These are phyloP conservation scores for Leccinum imitatum DNA, from an alignment of 768 basidiomycete genomes.

Conservation along the genomic window DNA sequence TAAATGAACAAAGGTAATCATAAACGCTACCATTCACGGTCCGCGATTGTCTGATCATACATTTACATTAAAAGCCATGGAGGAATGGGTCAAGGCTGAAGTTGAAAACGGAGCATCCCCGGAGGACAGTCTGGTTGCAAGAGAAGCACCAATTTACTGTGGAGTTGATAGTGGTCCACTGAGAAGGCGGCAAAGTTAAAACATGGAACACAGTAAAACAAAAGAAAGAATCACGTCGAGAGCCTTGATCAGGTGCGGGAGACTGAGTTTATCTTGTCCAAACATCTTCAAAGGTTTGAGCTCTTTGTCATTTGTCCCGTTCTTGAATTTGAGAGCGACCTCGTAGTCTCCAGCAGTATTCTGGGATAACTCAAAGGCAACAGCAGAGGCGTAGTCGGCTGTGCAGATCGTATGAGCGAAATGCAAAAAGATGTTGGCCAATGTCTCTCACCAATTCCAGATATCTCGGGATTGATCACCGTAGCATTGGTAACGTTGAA, in stretches of 20 bases:
- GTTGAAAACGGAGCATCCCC: conserved; percentile 34
- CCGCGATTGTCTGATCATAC: neutral
- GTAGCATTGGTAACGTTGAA: conserved; percentile 73
- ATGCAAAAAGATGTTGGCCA: neutral
- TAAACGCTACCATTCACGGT: neutral
- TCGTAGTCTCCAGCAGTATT: conserved; percentile 65
- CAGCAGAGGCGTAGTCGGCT: conserved; percentile 73
- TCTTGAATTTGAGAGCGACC: conserved; percentile 81
- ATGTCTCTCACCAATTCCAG: conserved; percentile 58
- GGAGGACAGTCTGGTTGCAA: conserved; percentile 34
- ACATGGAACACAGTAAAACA: neutral
- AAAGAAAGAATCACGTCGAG: conserved; percentile 18
- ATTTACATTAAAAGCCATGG: conserved; percentile 23
- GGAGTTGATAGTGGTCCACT: conserved; percentile 31
- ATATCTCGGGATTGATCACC: conserved; percentile 55
- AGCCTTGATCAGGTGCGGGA: conserved; percentile 17
- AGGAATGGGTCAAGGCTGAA: conserved; percentile 31
- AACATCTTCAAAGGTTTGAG: conserved; percentile 71
- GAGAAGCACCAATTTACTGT: conserved; percentile 35
- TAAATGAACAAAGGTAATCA: neutral
- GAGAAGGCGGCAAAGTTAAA: neutral
- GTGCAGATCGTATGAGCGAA: neutral
- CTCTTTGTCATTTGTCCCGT: conserved; percentile 56
- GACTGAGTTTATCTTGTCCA: conserved; percentile 35
- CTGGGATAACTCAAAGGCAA: conserved; percentile 68